Evolutionary conservation across 1,284 basidiomycete species (phyloP).

Genomic region (Cryptococcus deneoformans): DNA sequence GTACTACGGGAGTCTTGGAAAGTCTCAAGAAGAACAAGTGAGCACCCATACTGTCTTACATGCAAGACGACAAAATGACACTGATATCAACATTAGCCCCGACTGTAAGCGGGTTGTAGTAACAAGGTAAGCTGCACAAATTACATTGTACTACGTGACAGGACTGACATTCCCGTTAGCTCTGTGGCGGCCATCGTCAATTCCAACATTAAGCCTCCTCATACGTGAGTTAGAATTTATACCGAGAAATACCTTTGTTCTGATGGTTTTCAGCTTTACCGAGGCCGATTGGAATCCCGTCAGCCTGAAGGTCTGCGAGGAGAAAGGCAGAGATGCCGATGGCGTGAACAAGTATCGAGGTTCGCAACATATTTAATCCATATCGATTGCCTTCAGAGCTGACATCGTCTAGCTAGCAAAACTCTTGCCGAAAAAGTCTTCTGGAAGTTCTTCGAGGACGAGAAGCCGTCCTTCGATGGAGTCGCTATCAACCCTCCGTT

Average conservation of each 20-base stretch:
- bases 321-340: slow-evolving; percentile 59
- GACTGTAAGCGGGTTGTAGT: slow-evolving; percentile 64
- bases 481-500: slow-evolving; percentile 57
- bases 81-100: slow-evolving; percentile 29
- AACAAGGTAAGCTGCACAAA: slow-evolving; percentile 40
- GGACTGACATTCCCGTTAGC: slow-evolving; percentile 29
- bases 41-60: not conserved
- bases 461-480: slow-evolving; percentile 59
- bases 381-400: not conserved
- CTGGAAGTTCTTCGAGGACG: slow-evolving; percentile 57
- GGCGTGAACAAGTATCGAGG: slow-evolving; percentile 38
- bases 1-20: slow-evolving; percentile 58
- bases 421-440: slow-evolving; percentile 33
- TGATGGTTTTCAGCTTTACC: slow-evolving; percentile 25
- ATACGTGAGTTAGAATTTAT: slow-evolving; percentile 2
- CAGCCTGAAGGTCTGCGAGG: slow-evolving; percentile 53
- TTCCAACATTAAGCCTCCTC: slow-evolving; percentile 11
- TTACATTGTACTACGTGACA: too few relatives aligned
- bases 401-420: not conserved
- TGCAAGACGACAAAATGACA: not conserved
- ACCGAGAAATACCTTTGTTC: not conserved
- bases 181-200: slow-evolving; percentile 57
- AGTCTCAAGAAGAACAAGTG: slow-evolving; percentile 51
- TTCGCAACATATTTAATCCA: slow-evolving; percentile 49
- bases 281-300: slow-evolving; percentile 62